A percentile compares a stretch with the other conserved stretches of the same genome.
Evolutionary conservation across 2,329 filamentous ascomycete genomes (phyloP).

Genomic region (Madurella fahalii): DNA sequence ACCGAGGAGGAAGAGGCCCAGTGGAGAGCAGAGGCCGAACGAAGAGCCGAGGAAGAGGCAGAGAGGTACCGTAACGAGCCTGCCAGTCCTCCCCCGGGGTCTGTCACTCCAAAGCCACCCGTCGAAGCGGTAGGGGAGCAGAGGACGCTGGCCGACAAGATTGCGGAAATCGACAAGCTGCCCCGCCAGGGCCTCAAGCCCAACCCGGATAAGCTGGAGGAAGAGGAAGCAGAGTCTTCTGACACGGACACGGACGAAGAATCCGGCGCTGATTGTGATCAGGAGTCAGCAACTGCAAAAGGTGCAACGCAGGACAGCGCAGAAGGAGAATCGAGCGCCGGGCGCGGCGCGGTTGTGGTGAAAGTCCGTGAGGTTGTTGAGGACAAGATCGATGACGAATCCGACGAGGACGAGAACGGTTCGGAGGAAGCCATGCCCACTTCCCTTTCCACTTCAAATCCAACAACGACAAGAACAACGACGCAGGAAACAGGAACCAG

Average conservation of each 20-base stretch:
- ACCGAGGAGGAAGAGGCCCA: slow-evolving; percentile 28
- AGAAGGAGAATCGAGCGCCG: neutral
- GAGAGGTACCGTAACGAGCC: slow-evolving; percentile 27
- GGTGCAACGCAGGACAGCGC: neutral
- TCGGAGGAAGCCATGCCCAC: neutral
- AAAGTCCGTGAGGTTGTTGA: neutral
- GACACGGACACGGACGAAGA: slow-evolving; percentile 15
- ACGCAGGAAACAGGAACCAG: neutral
- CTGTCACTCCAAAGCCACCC: neutral
- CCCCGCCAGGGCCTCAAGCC: slow-evolving; percentile 4
- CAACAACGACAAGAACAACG: neutral
- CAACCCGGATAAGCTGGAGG: slow-evolving; percentile 14
- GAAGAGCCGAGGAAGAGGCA: slow-evolving; percentile 24
- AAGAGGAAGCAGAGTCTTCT: slow-evolving; percentile 11
- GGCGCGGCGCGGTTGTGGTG: too few relatives aligned
- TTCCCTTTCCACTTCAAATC: neutral
- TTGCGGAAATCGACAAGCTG: slow-evolving; percentile 10
- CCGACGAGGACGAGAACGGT: neutral
- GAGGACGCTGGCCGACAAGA: slow-evolving; percentile 5
- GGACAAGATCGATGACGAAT: neutral
- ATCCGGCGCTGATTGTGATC: slow-evolving; percentile 10
- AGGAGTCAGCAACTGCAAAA: neutral
- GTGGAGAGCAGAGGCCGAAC: slow-evolving; percentile 23
- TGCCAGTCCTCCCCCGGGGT: slow-evolving; percentile 8
- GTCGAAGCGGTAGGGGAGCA: neutral